Conservation (phyloP, 176 grass and related monocot genomes). For the Cocos nucifera region DNA sequence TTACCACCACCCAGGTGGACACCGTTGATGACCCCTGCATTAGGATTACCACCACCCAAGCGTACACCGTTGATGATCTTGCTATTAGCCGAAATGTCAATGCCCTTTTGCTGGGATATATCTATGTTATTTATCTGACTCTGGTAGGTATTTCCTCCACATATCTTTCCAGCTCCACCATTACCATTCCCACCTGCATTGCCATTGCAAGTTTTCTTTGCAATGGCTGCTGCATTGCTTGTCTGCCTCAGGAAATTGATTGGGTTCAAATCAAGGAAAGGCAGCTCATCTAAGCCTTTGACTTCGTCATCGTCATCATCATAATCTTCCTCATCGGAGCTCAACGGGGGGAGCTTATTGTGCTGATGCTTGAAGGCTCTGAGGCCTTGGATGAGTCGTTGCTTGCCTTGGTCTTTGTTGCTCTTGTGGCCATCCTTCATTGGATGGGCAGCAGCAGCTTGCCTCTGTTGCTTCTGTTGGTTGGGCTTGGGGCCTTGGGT, state of each 20-base stretch:
- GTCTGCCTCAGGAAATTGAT: constrained; percentile 48
- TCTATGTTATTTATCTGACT: constrained; percentile 39
- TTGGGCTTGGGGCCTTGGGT: constrained; percentile 42
- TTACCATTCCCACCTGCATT: constrained; percentile 22
- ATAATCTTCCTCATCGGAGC: constrained; percentile 59
- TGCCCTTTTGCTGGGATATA: constrained; percentile 18
- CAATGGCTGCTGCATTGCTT: background rate
- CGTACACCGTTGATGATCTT: constrained; percentile 30
- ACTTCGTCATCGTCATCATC: constrained; percentile 36
- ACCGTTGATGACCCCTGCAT: background rate
- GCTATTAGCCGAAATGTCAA: constrained; percentile 50
- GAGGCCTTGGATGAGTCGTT: constrained; percentile 77
- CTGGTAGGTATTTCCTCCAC: background rate
- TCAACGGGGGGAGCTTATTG: constrained; percentile 45
- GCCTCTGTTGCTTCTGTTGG: constrained; percentile 14
- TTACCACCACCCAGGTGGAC: background rate
- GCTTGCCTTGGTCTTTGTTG: constrained; percentile 61
- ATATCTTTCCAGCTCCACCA: constrained; percentile 1
- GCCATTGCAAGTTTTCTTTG: constrained; percentile 30
- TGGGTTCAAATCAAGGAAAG: constrained; percentile 56
- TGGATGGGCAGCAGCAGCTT: constrained; percentile 19
- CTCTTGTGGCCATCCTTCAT: constrained; percentile 31
- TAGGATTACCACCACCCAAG: background rate
- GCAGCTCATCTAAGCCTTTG: constrained; percentile 29
- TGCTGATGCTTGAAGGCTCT: constrained; percentile 89